Base-by-base conservation (phyloP, 2,329 filamentous ascomycete species). In the Verticillium dahliae region DNA sequence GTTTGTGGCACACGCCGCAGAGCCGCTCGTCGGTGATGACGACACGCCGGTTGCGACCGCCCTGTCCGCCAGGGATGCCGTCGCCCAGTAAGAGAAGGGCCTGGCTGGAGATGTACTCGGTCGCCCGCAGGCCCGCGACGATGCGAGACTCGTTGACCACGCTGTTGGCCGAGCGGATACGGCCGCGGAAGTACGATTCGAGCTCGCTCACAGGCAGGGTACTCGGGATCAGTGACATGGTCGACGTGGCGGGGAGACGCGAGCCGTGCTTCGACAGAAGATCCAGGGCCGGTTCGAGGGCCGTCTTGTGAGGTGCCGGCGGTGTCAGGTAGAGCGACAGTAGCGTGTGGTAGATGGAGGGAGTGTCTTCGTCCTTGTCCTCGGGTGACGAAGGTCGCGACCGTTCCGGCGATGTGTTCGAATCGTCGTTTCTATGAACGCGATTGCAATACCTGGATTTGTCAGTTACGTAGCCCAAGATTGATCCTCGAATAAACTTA, bases 201-300 rank as follows among this genome's bases (percentile, higher is more conserved):
- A 99, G 84, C 62, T 95, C 85, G 41, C 83, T 80, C 7, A 98
- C 86, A 0, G 92, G 89, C 7, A 98, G 84, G 3, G 85, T 81
- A 63, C 91, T 85, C 0, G 95, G 95, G 55, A 99, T 93, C 27
- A 99, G 82, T 22, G 90, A 87, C 7, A 99, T 81, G 0, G 94
- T 96, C 38, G 91, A 94, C 4, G 87, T 86, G 0, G 95, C 92
- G 0, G 96, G 94, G 6, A 99, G 85, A 11, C 95, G 90, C 11
- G 94, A 92, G 57, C 95, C 95, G 71, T 99, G 95, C 68, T 91
- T 91, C 54, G 90, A 92, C n/a, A 99, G 86, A 18, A 99, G 85
- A 37, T 90, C 86, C 6, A 99, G 82, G 0, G 95, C 95, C 1
- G 94, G 92, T 1, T 82, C 83, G 71, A 92, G 89, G 66, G 90